Evolutionary conservation across 1,139 yeast species (phyloP), one percentile per base, ranked within the genome.

Genomic region (Geotrichum phurueaensis): DNA sequence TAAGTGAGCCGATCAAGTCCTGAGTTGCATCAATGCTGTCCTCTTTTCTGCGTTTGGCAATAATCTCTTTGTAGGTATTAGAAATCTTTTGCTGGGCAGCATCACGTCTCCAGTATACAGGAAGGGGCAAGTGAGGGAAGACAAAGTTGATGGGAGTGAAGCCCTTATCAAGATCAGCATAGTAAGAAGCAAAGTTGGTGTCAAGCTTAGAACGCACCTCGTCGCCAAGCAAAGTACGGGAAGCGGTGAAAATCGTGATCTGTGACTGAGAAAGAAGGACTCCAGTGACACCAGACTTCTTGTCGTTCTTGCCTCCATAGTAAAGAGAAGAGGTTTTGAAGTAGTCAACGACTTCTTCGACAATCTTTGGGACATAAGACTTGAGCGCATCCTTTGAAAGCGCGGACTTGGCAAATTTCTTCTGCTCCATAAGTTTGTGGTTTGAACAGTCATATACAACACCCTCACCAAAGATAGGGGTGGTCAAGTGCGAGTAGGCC

Each of bases 391-490:
- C 97, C 65, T 83, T 83, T 51, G 97, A 87, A 68, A 94, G 81
- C 20, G 97, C 96, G 63, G 84, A 82, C 77, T 94, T 94, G 66
- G 95, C 96, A 71, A 94, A 94, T 79, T 91, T 94, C 84, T 94
- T 94, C 76, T 94, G 99, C 75, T 94, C 98, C 99, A 94, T 94
- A 69, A 94, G 82, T 68, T 90, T 85, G 70, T 84, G 78, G 78
- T 94, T 94, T 64, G 99, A 91, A 76, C 98, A 94, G 76, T 94
- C 99, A 73, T 94, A 94, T 62, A 94, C 87, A 59, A 94, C 99
- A 67, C 98, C 99, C 73, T 91, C 85, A 68, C 99, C 99, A 70
- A 94, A 94, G 31, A 91, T 97, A n/a, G 99, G 99, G 15, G 98
- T 94, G 36, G 99, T 94, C 75, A 94, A 82, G 73, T 92, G 97